Conservation (phyloP, 2,329 filamentous ascomycete genomes). For the Aspergillus sojae region DNA sequence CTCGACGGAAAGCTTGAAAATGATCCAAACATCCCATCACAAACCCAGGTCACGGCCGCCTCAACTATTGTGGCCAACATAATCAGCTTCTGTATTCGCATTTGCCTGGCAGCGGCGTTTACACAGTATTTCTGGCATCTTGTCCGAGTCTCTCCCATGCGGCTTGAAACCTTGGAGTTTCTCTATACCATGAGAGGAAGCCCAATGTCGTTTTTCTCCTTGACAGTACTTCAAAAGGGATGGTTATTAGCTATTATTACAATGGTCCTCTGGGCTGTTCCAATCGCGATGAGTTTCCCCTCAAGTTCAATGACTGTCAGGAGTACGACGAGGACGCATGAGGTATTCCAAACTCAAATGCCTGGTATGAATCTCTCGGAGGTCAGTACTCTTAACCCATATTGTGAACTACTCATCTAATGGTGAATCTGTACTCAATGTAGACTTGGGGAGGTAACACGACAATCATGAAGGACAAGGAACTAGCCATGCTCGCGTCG, state of each 20-base stretch:
- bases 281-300: background rate
- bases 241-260: background rate
- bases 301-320: background rate
- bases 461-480: background rate
- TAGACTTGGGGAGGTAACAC: background rate
- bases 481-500: rapidly evolving
- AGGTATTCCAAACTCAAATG: rapidly evolving
- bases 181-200: background rate
- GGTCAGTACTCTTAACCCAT: background rate
- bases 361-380: background rate
- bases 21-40: background rate
- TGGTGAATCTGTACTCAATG: rapidly evolving
- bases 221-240: background rate
- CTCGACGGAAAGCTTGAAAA: background rate
- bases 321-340: background rate
- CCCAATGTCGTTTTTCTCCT: background rate
- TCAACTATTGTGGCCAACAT: background rate
- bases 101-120: background rate
- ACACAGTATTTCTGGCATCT: background rate
- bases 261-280: background rate
- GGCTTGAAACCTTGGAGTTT: background rate
- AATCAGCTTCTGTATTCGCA: background rate
- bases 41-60: background rate
- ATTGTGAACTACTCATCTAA: background rate
- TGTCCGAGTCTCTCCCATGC: background rate